phyloP scores from a whole-genome alignment of 2,329 filamentous ascomycete species.

The Laburnicola sp. region DNA sequence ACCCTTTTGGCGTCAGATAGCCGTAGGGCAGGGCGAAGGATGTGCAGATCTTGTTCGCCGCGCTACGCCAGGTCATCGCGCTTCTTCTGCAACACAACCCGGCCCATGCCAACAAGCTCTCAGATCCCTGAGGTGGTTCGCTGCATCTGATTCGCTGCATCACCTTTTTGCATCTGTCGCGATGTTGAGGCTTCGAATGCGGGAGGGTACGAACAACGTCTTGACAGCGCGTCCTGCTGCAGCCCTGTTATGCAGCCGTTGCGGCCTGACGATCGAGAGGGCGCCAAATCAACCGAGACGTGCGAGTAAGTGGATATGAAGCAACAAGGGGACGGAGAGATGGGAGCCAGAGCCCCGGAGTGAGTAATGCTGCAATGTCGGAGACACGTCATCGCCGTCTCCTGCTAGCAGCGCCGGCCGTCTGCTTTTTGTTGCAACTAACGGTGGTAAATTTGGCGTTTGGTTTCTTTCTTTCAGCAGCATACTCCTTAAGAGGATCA shows the following conservation, averaged over 20 bases:
- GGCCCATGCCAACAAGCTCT: slow-evolving; percentile 31
- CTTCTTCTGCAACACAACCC: slow-evolving; percentile 41
- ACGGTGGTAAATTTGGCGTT: slow-evolving; percentile 29
- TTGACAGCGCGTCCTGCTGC: slow-evolving; percentile 26
- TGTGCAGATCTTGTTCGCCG: slow-evolving; percentile 48
- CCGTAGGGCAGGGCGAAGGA: slow-evolving; percentile 41
- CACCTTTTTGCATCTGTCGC: slow-evolving; percentile 16
- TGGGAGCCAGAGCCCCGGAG: slow-evolving; percentile 22
- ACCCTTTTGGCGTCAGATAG: slow-evolving; percentile 40
- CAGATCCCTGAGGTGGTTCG: slow-evolving; percentile 46
- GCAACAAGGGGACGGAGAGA: slow-evolving; percentile 22
- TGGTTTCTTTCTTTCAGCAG: slow-evolving; percentile 31
- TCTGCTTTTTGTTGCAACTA: slow-evolving; percentile 37
- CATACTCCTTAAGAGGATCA: slow-evolving; percentile 37
- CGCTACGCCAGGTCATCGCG: slow-evolving; percentile 44
- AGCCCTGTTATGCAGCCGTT: slow-evolving; percentile 36
- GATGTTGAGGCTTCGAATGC: slow-evolving; percentile 23
- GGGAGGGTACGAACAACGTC: neutral
- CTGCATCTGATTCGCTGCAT: slow-evolving; percentile 46
- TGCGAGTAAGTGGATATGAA: slow-evolving; percentile 29
- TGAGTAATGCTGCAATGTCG: slow-evolving; percentile 30
- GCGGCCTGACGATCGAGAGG: slow-evolving; percentile 30
- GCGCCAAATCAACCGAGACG: slow-evolving; percentile 32
- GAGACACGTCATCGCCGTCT: slow-evolving; percentile 40
- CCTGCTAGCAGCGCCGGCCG: slow-evolving; percentile 17